These are phyloP conservation scores for Aspergillus thermomutatus DNA, from an alignment of 2,329 filamentous ascomycete genomes.

Conservation along the genomic window DNA sequence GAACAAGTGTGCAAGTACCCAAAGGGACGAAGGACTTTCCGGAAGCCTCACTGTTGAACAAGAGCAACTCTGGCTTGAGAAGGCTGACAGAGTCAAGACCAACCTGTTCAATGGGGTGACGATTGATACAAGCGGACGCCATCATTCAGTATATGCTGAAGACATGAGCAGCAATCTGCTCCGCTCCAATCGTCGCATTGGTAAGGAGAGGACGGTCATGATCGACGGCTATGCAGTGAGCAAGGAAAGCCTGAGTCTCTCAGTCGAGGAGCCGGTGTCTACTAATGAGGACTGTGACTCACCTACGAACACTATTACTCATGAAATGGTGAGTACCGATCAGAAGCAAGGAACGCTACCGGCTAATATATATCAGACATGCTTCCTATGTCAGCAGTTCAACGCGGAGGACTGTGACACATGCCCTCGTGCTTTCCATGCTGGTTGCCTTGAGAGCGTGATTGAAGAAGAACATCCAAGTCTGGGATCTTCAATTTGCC, in stretches of 20 bases:
- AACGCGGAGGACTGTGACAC: conserved; percentile 18
- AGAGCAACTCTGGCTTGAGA: conserved; percentile 55
- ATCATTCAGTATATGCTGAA: conserved; percentile 31
- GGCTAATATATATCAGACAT: conserved; percentile 11
- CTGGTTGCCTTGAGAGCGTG: conserved; percentile 43
- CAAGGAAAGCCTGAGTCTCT: conserved; percentile 50
- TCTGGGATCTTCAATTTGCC: conserved; percentile 32
- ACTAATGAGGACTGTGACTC: background rate
- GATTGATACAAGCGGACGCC: conserved; percentile 28
- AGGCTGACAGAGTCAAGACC: conserved; percentile 56
- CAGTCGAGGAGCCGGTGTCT: conserved; percentile 45
- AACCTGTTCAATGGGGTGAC: conserved; percentile 57
- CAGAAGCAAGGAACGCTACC: background rate
- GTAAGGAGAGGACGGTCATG: conserved; percentile 58
- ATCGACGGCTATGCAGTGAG: conserved; percentile 54
- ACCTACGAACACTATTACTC: conserved; percentile 25
- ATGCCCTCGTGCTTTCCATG: conserved; percentile 56
- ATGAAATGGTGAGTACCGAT: conserved; percentile 40
- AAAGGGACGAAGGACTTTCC: background rate
- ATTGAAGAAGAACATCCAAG: conserved; percentile 21
- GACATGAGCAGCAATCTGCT: conserved; percentile 29
- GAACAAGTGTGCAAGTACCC: conserved; percentile 10
- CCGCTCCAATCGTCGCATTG: conserved; percentile 49
- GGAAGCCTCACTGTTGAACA: conserved; percentile 35
- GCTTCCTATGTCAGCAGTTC: conserved; percentile 12